Evolutionary conservation across 768 basidiomycete genomes (phyloP).

Genomic region (Kwoniella dendrophila): DNA sequence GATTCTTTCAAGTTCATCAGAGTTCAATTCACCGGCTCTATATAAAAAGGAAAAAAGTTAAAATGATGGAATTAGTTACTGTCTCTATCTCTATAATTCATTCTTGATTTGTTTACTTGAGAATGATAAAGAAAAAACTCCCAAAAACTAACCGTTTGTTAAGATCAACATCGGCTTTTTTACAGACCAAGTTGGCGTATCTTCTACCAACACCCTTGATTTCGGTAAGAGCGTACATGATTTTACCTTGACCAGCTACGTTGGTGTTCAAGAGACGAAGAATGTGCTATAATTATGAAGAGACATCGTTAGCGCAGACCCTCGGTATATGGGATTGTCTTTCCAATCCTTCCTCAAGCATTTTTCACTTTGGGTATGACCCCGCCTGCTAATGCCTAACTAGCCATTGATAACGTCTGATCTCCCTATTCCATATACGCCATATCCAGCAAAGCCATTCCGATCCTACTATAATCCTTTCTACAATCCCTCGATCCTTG

Average conservation of each 20-base stretch:
- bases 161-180: conserved; percentile 98
- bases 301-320: not conserved
- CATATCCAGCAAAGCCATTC: too few species aligned
- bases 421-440: too few species aligned
- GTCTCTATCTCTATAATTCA: not conserved
- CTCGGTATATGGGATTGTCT: too few species aligned
- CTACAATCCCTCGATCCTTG: too few species aligned
- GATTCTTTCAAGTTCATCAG: conserved; percentile 97
- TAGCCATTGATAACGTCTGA: too few species aligned
- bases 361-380: too few species aligned
- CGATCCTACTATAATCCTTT: too few species aligned
- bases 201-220: conserved; percentile 99
- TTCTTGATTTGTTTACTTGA: not conserved
- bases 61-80: not conserved
- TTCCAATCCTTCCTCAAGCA: too few species aligned
- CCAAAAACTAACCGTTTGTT: conserved; percentile 90
- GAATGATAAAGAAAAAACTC: too few species aligned
- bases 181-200: conserved; percentile 98
- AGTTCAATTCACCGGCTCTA: conserved; percentile 98
- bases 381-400: too few species aligned
- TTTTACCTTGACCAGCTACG: conserved; percentile 98
- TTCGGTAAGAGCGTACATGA: conserved; percentile 96
- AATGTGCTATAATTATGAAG: conserved; percentile 73
- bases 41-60: not conserved
- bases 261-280: conserved; percentile 96